Base-by-base conservation (phyloP, 768 basidiomycete genomes). In the Suillus americanus region DNA sequence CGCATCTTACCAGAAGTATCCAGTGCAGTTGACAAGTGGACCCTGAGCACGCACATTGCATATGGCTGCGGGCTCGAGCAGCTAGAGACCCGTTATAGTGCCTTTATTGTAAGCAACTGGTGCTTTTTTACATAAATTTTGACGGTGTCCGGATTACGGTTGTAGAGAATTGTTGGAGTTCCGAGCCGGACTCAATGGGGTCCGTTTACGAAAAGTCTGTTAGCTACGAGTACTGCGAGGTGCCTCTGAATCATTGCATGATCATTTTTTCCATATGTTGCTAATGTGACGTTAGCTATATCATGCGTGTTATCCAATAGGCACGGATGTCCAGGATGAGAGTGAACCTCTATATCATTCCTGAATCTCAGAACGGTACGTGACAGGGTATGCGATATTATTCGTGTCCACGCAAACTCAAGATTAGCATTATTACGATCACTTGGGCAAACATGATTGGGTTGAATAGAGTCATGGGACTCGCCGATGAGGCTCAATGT, bases 311-410 rank as follows among this genome's bases (percentile, higher is more conserved):
- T 54, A 78, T 96, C 45, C 82, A 80, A 3, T 96, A 94, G 94
- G 87, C 87, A 16, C 82, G 94, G 60, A 96, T 96, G 76, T 96
- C 96, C 73, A 94, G 94, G 1, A 69, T 96, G n/a, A 83, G 94
- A 35, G 86, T 96, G 62, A 86, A 86, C 71, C 78, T 94, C 40
- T 91, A 93, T 73, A 82, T 90, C 8, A 80, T 89, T 25, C 92
- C 94, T 45, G 94, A 92, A 48, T 87, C 86, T 54, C 91, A 92
- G 70, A 91, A 91, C 73, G 90, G 89, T 82, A 64, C 62, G 70
- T 67, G 3, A 62, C 41, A n/a, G 30, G 10, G 65, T 18, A 7
- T 59, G 10, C 38, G 16, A 41, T 7, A n/a, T 41, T 67, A 43
- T 28, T 56, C 40, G 30, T 28, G 43, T 16, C 14, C 33, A 16